phyloP scores from a whole-genome alignment of 495 filamentous ascomycete species.

The Neurospora terricola region DNA sequence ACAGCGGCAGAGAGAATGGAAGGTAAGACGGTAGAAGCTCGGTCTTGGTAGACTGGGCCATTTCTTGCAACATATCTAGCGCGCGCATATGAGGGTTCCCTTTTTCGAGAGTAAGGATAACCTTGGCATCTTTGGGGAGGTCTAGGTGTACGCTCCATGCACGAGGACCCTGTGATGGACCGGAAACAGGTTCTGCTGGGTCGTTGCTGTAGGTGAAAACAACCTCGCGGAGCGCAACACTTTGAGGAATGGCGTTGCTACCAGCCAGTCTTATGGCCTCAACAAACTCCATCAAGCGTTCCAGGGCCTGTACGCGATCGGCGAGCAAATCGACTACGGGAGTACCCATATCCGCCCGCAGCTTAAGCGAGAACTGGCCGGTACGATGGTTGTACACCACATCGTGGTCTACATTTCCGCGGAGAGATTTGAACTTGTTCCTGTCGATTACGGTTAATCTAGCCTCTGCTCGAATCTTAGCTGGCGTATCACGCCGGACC shows the following conservation, averaged over 20 bases:
- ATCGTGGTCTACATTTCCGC: slow-evolving; percentile 44
- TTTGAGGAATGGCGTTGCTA: slow-evolving; percentile 40
- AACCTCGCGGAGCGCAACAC: slow-evolving; percentile 50
- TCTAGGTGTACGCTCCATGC: slow-evolving; percentile 31
- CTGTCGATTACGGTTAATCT: slow-evolving; percentile 21
- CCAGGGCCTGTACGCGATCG: slow-evolving; percentile 48
- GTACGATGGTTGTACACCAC: slow-evolving; percentile 45
- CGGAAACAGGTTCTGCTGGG: not conserved
- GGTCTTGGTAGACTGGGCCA: slow-evolving; percentile 45
- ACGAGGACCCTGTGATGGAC: slow-evolving; percentile 1
- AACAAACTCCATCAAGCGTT: slow-evolving; percentile 55
- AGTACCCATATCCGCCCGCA: slow-evolving; percentile 48
- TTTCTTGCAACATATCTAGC: slow-evolving; percentile 48
- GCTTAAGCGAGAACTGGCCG: slow-evolving; percentile 50
- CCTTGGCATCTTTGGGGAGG: slow-evolving; percentile 19
- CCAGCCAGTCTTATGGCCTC: slow-evolving; percentile 45
- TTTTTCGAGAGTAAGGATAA: slow-evolving; percentile 46
- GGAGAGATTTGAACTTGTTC: slow-evolving; percentile 36
- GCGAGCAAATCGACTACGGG: slow-evolving; percentile 43
- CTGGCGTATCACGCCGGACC: not conserved
- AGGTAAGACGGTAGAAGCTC: slow-evolving; percentile 28
- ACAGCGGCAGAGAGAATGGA: slow-evolving; percentile 54
- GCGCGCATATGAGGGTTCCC: slow-evolving; percentile 72
- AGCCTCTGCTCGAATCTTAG: slow-evolving; percentile 20
- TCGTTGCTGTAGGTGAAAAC: slow-evolving; percentile 48